Evolutionary conservation across 116 monocot species (phyloP), one percentile per base, ranked within the genome.

Genomic region (Iris pallida): DNA sequence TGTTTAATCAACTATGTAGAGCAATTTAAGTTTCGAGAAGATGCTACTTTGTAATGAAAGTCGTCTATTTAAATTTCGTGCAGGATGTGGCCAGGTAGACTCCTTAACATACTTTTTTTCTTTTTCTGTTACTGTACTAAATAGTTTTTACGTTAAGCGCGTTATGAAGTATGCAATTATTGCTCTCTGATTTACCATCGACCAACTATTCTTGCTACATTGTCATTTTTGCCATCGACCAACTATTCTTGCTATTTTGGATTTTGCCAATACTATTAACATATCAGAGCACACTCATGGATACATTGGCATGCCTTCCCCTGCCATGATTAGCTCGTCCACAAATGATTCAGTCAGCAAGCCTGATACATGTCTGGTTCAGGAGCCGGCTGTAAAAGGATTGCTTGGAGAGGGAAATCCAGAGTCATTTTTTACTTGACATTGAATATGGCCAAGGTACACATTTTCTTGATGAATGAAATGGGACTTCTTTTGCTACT

Each of bases 151-250:
- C 30, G 30, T 30, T 30, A 30, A 30, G 30, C 30, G 30, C 30
- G 3, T 30, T 30, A 30, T 30, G 30, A 30, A 30, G 30, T 30
- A 1, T 30, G 30, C 0, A 30, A 30, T 30, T 30, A 30, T 30
- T 30, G 30, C 30, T 30, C 41, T 86, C 99, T 13, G 93, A 93
- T 86, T 72, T 99, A 88, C 67, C 80, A 90, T 72, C 85, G 99
- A 42, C 99, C 99, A 16, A 99, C 99, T 45, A 84, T 99, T 65
- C 81, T 93, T 82, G 93, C 90, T 53, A 90, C n/a, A n/a, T n/a
- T n/a, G n/a, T 86, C 99, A 16, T 99, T 99, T 86, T 72, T 99
- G 90, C 67, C 80, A 90, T 72, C 85, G 99, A 42, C 99, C 99
- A 16, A 99, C 99, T 45, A 84, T 99, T 65, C 81, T 93, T 82